Evolutionary conservation across 2,329 filamentous ascomycete species (phyloP).

Genomic region (Alternaria arbusti): DNA sequence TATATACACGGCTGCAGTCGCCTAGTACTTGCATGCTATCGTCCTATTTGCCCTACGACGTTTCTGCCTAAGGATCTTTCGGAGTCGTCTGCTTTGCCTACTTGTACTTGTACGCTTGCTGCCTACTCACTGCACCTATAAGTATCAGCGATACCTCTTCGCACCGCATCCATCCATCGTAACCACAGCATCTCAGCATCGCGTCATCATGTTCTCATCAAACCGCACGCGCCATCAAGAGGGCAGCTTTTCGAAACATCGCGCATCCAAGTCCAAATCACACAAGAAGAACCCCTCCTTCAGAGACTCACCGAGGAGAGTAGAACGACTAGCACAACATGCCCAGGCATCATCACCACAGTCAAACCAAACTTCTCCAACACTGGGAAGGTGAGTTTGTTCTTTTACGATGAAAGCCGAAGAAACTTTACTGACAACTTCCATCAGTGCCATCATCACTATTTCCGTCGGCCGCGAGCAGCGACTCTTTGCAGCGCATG

Average conservation of each 20-base stretch:
- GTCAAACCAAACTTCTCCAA: slow-evolving; percentile 46
- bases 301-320: slow-evolving; percentile 42
- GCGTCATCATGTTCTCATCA: slow-evolving; percentile 46
- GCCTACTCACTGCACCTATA: slow-evolving; percentile 39
- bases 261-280: slow-evolving; percentile 48
- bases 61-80: slow-evolving; percentile 43
- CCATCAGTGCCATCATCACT: slow-evolving; percentile 69
- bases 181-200: slow-evolving; percentile 5
- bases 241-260: slow-evolving; percentile 49
- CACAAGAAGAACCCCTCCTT: slow-evolving; percentile 48
- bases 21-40: slow-evolving; percentile 34
- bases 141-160: slow-evolving; percentile 32
- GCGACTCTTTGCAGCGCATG: slow-evolving; percentile 88
- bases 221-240: slow-evolving; percentile 38
- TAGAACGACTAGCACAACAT: slow-evolving; percentile 45
- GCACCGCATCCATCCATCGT: slow-evolving; percentile 7
- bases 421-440: slow-evolving; percentile 22
- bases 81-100: slow-evolving; percentile 30
- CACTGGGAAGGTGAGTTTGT: slow-evolving; percentile 44
- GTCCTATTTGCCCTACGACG: slow-evolving; percentile 27
- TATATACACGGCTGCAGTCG: slow-evolving; percentile 40
- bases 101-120: slow-evolving; percentile 34
- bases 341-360: slow-evolving; percentile 41
- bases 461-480: slow-evolving; percentile 81
- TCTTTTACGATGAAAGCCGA: background rate